Evolutionary conservation across 495 filamentous ascomycete species (phyloP), one percentile per base, ranked within the genome.

Genomic region (Stereocaulon alpinum): DNA sequence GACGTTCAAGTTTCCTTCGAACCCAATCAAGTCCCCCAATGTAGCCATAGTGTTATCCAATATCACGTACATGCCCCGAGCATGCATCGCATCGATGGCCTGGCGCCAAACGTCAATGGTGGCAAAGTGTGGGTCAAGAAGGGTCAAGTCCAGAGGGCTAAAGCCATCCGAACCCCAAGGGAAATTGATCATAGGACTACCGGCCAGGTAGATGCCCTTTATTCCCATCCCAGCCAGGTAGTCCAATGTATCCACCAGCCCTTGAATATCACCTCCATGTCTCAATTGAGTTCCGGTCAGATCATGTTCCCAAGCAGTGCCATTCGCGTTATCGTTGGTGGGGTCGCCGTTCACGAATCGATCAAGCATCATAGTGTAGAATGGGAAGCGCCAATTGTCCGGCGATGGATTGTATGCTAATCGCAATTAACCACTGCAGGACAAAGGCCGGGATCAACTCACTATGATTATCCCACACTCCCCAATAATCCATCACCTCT

Each of bases 1-100:
- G 14, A 65, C 64, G 56, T 79, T 78, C 42, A 75, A 60, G 50
- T 71, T 73, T 27, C 71, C 73, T 34, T 75, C 65, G 64, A 77
- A 78, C 1, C 74, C 76, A 55, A 79, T 72, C 40, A 78, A 64
- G 62, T 79, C 71, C 54, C 72, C 71, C 71, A 79, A 72, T 56
- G 73, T 75, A 29, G 69, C 63, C 44, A 74, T 63, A 1, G 71
- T 73, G 56, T 74, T 74, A 41, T 75, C 73, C 54, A 75, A 47
- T 24, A 75, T 55, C 24, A 75, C 69, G 59, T 75, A 75, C 68
- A 75, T 73, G 11, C 69, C 71, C 12, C 72, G 63, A 37, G 64
- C 48, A 53, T 75, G 73, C 11, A 73, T 69, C 51, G 69, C 72
- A 0, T 63, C 55, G 27, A 74, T 66, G 9, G 59, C 61, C 3